Percentiles rank a stretch among this genome's conserved stretches.
Conservation (phyloP, 306 rosid genomes). For the Dryas drummondii region DNA sequence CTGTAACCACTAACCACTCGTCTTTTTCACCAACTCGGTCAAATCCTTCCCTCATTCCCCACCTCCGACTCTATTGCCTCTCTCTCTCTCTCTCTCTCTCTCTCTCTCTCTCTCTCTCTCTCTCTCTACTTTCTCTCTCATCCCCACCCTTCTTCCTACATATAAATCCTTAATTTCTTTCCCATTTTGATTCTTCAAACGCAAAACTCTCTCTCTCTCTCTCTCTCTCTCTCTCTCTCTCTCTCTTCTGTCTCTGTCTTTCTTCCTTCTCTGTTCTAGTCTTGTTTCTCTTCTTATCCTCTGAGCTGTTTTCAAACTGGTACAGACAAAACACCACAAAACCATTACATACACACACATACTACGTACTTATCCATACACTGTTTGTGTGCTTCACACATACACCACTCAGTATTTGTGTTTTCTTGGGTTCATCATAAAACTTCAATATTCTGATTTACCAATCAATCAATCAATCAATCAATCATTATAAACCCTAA, state of each 20-base stretch:
- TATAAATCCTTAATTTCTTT: slow-evolving; percentile 2
- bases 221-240: not conserved
- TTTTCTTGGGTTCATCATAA: too few relatives aligned
- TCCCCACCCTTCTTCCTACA: not conserved
- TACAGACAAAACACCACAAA: slow-evolving; percentile 12
- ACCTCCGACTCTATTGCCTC: not conserved
- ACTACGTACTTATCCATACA: slow-evolving; percentile 19
- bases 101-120: not conserved
- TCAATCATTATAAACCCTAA: not conserved
- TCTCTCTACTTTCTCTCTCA: not conserved
- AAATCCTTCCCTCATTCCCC: slow-evolving; percentile 29
- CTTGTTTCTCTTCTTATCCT: slow-evolving; percentile 10
- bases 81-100: not conserved
- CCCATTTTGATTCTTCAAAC: not conserved
- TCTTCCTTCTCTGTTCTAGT: not conserved
- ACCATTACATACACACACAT: too few relatives aligned
- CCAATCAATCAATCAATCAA: not conserved
- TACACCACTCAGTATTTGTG: too few relatives aligned
- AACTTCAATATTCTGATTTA: not conserved
- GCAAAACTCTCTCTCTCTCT: slow-evolving; percentile 7
- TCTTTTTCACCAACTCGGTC: slow-evolving; percentile 51
- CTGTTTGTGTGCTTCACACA: not conserved
- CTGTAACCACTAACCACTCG: slow-evolving; percentile 50
- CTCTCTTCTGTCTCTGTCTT: not conserved
- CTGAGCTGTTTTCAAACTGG: not conserved